Percentiles rank a stretch among this genome's conserved stretches.
These are phyloP conservation scores for Pyricularia pennisetigena DNA, from an alignment of 2,329 filamentous ascomycete genomes.

Conservation along the genomic window DNA sequence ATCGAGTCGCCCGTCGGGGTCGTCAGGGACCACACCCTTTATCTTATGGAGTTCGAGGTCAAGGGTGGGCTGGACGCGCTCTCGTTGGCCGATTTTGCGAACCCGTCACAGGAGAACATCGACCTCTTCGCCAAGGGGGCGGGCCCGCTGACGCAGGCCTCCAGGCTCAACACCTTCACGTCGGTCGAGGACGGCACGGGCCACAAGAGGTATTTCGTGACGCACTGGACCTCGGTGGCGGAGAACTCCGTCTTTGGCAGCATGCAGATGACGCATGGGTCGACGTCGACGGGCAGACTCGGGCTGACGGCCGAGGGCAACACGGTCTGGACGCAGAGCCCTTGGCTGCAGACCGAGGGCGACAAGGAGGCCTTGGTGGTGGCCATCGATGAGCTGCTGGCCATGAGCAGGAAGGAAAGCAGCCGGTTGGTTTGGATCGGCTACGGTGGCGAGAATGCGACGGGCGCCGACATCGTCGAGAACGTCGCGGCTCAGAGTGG, in stretches of 20 bases:
- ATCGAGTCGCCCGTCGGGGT: conserved; percentile 16
- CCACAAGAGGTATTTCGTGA: conserved; percentile 29
- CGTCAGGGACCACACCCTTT: conserved; percentile 14
- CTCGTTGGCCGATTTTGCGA: conserved; percentile 11
- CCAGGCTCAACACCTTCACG: conserved; percentile 36
- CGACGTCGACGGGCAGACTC: conserved; percentile 34
- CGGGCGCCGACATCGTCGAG: conserved; percentile 7
- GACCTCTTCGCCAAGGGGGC: conserved; percentile 22
- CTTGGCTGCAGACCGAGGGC: conserved; percentile 22
- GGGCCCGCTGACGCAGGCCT: conserved; percentile 33
- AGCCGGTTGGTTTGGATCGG: conserved; percentile 12
- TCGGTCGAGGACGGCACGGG: conserved; percentile 26
- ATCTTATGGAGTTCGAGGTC: conserved; percentile 14
- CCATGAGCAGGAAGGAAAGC: conserved; percentile 15
- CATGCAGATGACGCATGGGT: conserved; percentile 41
- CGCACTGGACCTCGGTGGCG: conserved; percentile 31
- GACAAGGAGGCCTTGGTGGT: conserved; percentile 18
- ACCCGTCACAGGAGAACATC: conserved; percentile 5
- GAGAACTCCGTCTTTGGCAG: conserved; percentile 32
- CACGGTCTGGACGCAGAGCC: conserved; percentile 29
- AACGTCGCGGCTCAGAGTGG: conserved; percentile 8
- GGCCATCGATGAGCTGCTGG: conserved; percentile 17
- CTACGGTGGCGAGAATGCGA: conserved; percentile 8
- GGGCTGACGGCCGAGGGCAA: conserved; percentile 26
- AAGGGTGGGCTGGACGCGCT: conserved; percentile 9